Percentiles rank a stretch among this genome's conserved stretches.
Evolutionary conservation across 306 rosid species (phyloP).

Genomic region (Pachyrhizus erosus): DNA sequence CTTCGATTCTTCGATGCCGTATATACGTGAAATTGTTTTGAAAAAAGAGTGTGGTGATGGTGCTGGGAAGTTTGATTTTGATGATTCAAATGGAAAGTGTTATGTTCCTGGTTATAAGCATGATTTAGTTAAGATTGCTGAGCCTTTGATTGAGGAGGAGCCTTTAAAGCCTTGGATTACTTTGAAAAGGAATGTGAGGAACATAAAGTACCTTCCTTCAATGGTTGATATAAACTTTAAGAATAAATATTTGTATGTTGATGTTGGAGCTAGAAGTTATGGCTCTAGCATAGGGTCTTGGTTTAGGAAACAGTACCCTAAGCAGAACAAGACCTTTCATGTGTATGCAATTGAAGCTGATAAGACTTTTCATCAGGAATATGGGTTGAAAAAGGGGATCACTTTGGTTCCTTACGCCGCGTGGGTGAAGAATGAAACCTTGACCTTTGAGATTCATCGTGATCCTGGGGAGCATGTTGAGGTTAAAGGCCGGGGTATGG

Average conservation of each 20-base stretch:
- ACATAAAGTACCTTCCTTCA: slow-evolving; percentile 78
- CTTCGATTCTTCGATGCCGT: slow-evolving; percentile 67
- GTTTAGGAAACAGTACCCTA: slow-evolving; percentile 97
- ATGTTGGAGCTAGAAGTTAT: slow-evolving; percentile 95
- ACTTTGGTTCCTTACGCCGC: slow-evolving; percentile 89
- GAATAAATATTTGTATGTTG: slow-evolving; percentile 82
- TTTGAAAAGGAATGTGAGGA: slow-evolving; percentile 78
- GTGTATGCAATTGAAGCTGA: slow-evolving; percentile 96
- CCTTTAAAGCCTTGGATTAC: slow-evolving; percentile 96
- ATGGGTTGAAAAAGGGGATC: slow-evolving; percentile 72
- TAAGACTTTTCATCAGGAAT: slow-evolving; percentile 77
- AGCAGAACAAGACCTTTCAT: slow-evolving; percentile 91
- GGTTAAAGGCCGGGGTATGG: slow-evolving; percentile 91
- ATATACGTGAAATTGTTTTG: slow-evolving; percentile 74
- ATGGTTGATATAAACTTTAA: slow-evolving; percentile 91
- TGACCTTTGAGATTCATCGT: slow-evolving; percentile 76
- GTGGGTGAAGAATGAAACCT: slow-evolving; percentile 92
- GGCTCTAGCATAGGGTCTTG: slow-evolving; percentile 97
- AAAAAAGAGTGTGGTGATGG: slow-evolving; percentile 58
- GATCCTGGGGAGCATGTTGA: slow-evolving; percentile 77
- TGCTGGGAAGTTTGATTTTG: slow-evolving; percentile 40
- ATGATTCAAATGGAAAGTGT: slow-evolving; percentile 59
- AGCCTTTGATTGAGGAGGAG: slow-evolving; percentile 76
- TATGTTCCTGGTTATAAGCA: slow-evolving; percentile 74
- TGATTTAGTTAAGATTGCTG: slow-evolving; percentile 72